A percentile compares a stretch with the other conserved stretches of the same genome.
Conservation (phyloP, 1,284 basidiomycete species). For the Waitea zeae region DNA sequence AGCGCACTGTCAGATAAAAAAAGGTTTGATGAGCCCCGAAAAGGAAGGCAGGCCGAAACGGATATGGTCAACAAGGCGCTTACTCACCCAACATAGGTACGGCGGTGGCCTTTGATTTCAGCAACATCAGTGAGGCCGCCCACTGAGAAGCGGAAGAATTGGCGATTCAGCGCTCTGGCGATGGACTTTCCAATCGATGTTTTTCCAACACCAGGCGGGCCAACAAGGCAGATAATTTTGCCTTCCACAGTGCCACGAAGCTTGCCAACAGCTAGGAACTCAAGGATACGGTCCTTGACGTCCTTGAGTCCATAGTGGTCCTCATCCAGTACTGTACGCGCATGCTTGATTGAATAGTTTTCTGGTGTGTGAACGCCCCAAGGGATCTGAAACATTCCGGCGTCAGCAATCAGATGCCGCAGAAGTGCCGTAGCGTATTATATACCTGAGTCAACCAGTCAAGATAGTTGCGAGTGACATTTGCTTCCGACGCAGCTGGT, state of each 20-base stretch:
- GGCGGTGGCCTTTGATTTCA: constrained; percentile 95
- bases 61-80: constrained; percentile 1
- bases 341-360: constrained; percentile 83
- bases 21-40: constrained; percentile 3
- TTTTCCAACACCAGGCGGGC: constrained; percentile 96
- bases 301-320: constrained; percentile 96
- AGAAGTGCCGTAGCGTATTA: constrained; percentile 1
- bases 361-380: constrained; percentile 95
- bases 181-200: constrained; percentile 94
- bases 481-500: constrained; percentile 85
- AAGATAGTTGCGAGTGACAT: constrained; percentile 92
- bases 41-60: no score
- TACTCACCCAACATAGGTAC: constrained; percentile 85
- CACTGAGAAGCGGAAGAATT: constrained; percentile 94
- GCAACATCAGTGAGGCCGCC: constrained; percentile 96
- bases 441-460: constrained; percentile 85
- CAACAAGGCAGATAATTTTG: constrained; percentile 94
- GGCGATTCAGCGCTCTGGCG: constrained; percentile 66
- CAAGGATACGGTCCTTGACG: constrained; percentile 93
- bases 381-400: constrained; percentile 47
- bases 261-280: constrained; percentile 97
- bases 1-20: constrained; percentile 58
- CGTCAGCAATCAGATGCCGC: constrained; percentile 4
- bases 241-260: constrained; percentile 93
- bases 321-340: constrained; percentile 77